phyloP scores from a whole-genome alignment of 2,329 filamentous ascomycete species.

The Diaporthe longicolla region DNA sequence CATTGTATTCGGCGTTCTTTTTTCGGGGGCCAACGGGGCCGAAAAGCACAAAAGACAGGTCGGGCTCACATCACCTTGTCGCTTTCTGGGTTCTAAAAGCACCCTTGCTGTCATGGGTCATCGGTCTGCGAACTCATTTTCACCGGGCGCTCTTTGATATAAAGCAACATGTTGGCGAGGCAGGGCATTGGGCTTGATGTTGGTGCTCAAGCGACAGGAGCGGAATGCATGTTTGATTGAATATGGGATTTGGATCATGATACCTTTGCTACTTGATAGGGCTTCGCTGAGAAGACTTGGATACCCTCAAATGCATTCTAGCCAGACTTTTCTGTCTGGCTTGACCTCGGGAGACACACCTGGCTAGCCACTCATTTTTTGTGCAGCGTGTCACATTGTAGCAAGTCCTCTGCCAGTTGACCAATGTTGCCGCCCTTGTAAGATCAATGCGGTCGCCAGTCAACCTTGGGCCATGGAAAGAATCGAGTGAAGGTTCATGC shows the following conservation, averaged over 20 bases:
- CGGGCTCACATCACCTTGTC: constrained; percentile 8
- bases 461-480: neutral
- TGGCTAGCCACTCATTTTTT: neutral
- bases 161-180: neutral
- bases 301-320: constrained; percentile 33
- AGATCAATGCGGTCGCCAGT: neutral
- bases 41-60: constrained; percentile 26
- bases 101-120: neutral
- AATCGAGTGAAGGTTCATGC: too few relatives aligned
- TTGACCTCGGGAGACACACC: neutral
- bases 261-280: constrained; percentile 28
- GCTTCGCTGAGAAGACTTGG: constrained; percentile 7
- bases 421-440: neutral
- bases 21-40: neutral
- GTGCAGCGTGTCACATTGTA: neutral
- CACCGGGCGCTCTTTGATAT: neutral
- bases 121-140: neutral
- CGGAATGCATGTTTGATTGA: constrained; percentile 1
- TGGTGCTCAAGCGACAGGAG: constrained; percentile 20
- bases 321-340: neutral
- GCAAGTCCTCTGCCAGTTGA: too few relatives aligned
- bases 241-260: constrained; percentile 34
- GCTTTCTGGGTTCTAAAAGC: constrained; percentile 8
- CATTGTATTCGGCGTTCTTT: constrained; percentile 26
- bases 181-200: constrained; percentile 8